These are phyloP conservation scores for Hypoxylon sp. DNA, from an alignment of 2,329 filamentous ascomycete species.

Conservation along the genomic window DNA sequence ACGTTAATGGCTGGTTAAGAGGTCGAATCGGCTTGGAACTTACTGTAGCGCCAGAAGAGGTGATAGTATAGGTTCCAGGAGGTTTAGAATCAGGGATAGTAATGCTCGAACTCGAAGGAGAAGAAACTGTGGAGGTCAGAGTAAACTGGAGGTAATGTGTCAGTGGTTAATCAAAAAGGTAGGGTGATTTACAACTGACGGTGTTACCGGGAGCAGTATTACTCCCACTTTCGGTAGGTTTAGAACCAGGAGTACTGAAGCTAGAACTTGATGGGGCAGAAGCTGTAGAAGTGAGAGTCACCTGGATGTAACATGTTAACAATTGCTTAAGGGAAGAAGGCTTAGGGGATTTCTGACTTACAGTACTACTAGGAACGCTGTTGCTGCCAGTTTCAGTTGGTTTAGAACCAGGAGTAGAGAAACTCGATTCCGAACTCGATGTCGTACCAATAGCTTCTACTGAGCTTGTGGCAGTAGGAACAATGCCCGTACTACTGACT, in stretches of 20 bases:
- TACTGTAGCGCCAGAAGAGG: neutral
- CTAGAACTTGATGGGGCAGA: slow-evolving; percentile 9
- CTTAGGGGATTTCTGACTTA: slow-evolving; percentile 16
- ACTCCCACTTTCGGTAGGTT: slow-evolving; percentile 38
- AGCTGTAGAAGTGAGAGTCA: slow-evolving; percentile 16
- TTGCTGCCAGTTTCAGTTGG: slow-evolving; percentile 38
- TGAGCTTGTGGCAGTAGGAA: slow-evolving; percentile 27
- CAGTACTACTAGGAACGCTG: slow-evolving; percentile 33
- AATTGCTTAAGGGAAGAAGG: neutral
- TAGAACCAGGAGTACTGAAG: slow-evolving; percentile 7
- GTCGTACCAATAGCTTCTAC: slow-evolving; percentile 5
- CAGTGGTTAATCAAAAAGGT: neutral
- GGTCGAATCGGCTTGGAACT: neutral
- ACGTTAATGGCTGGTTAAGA: neutral
- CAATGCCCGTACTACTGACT: slow-evolving; percentile 13
- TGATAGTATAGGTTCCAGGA: neutral
- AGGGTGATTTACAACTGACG: slow-evolving; percentile 22
- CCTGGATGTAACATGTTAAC: slow-evolving; percentile 28
- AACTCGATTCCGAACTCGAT: neutral
- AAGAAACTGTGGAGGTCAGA: neutral
- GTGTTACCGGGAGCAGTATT: slow-evolving; percentile 34
- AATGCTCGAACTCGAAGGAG: neutral
- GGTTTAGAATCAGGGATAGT: neutral
- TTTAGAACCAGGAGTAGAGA: slow-evolving; percentile 13
- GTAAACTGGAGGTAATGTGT: neutral